phyloP scores from a whole-genome alignment of 176 grass and related monocot genomes.

The Triticum monococcum region DNA sequence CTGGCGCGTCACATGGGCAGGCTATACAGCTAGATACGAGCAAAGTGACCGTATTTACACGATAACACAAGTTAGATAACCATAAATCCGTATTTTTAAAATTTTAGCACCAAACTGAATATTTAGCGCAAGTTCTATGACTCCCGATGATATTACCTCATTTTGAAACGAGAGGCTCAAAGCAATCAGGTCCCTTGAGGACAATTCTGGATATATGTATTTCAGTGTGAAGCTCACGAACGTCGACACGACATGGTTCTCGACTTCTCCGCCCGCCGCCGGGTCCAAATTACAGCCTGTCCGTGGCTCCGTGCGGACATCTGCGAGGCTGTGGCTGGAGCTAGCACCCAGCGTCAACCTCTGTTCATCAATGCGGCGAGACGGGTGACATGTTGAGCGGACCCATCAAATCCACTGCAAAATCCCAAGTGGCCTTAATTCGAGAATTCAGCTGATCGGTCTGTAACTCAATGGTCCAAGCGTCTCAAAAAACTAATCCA shows the following conservation, averaged over 20 bases:
- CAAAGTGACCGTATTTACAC: too few relatives aligned
- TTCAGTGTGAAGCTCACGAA: too few relatives aligned
- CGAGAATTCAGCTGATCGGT: background rate
- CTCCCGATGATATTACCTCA: too few relatives aligned
- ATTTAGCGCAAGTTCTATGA: too few relatives aligned
- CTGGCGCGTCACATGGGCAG: too few relatives aligned
- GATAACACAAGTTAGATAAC: too few relatives aligned
- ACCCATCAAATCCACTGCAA: background rate
- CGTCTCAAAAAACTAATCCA: background rate
- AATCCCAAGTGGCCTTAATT: background rate
- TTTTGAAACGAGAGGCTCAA: background rate
- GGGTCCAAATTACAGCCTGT: background rate
- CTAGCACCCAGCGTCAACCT: background rate
- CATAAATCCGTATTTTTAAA: too few relatives aligned
- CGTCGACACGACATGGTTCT: background rate
- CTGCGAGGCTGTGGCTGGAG: background rate
- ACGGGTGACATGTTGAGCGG: background rate
- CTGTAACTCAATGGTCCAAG: background rate
- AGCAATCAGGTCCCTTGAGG: background rate
- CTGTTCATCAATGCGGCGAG: slow-evolving; percentile 23
- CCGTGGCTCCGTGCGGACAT: background rate
- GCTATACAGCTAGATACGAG: too few relatives aligned
- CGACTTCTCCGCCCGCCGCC: background rate
- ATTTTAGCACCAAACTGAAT: too few relatives aligned
- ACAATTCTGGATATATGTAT: background rate